A percentile compares a stretch with the other conserved stretches of the same genome.
Evolutionary conservation across 768 basidiomycete species (phyloP).

Genomic region (Auricularia heimuer): DNA sequence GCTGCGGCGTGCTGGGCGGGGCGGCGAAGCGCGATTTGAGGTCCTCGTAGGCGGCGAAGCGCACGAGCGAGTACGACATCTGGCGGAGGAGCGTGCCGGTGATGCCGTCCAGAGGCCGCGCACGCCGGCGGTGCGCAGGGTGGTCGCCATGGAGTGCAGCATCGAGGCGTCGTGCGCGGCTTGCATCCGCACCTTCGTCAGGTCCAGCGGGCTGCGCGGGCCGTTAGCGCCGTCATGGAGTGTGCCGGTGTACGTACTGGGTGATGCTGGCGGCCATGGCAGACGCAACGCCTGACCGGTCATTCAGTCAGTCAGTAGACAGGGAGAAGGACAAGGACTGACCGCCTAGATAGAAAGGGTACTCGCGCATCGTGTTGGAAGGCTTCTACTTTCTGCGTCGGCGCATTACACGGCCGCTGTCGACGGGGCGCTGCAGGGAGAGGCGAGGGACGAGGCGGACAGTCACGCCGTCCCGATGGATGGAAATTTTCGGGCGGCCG

Average conservation of each 20-base stretch:
- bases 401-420: too few species aligned
- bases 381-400: too few species aligned
- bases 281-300: conserved; percentile 52
- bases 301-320: neutral
- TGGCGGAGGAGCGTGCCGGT: conserved; percentile 84
- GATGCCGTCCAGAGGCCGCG: conserved; percentile 81
- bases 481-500: too few species aligned
- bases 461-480: too few species aligned
- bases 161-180: conserved; percentile 89
- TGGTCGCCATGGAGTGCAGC: conserved; percentile 76
- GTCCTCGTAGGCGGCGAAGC: conserved; percentile 91
- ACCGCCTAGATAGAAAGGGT: conserved; percentile 85
- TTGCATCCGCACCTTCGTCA: conserved; percentile 87
- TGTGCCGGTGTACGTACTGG: conserved; percentile 38
- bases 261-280: conserved; percentile 85
- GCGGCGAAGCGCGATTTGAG: conserved; percentile 46
- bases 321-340: conserved; percentile 12
- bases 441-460: too few species aligned
- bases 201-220: conserved; percentile 58
- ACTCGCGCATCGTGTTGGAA: conserved; percentile 48
- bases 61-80: conserved; percentile 85
- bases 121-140: conserved; percentile 66
- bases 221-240: neutral
- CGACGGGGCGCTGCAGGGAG: too few species aligned
- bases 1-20: conserved; percentile 24